Evolutionary conservation across 1,139 yeast species (phyloP).

Genomic region (Suhomyces kunorum): DNA sequence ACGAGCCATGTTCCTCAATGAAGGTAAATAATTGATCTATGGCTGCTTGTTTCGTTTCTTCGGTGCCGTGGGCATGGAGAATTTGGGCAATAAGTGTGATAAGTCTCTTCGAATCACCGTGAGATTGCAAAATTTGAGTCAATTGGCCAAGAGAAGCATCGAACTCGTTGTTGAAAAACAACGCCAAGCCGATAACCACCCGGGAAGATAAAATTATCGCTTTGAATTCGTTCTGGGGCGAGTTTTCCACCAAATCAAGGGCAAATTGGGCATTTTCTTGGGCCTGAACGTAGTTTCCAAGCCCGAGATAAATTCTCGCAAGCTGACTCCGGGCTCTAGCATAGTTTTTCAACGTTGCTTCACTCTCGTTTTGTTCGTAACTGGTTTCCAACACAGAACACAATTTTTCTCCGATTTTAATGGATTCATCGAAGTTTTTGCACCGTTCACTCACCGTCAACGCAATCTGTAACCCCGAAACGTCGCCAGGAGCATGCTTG

Average conservation of each 20-base stretch:
- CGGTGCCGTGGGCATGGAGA: constrained; percentile 68
- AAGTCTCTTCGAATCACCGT: constrained; percentile 56
- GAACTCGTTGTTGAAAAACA: constrained; percentile 62
- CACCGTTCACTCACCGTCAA: constrained; percentile 70
- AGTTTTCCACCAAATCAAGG: constrained; percentile 44
- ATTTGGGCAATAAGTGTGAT: constrained; percentile 77
- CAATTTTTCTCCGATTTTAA: constrained; percentile 48
- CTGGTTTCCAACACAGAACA: constrained; percentile 53
- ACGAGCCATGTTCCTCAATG: constrained; percentile 64
- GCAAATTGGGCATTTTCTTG: constrained; percentile 62
- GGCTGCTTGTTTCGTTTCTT: constrained; percentile 80
- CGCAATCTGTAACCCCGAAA: constrained; percentile 61
- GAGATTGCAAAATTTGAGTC: constrained; percentile 51
- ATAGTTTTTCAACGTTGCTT: constrained; percentile 47
- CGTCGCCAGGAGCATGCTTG: constrained; percentile 64
- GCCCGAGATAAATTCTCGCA: constrained; percentile 70
- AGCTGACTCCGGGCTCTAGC: constrained; percentile 65
- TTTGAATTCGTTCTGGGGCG: constrained; percentile 16
- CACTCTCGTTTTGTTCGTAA: constrained; percentile 60
- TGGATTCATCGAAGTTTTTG: constrained; percentile 57
- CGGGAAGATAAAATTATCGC: constrained; percentile 54
- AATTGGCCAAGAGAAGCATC: constrained; percentile 69
- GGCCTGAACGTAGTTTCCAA: constrained; percentile 54
- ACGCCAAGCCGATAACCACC: constrained; percentile 68
- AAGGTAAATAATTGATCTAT: constrained; percentile 66